Base-by-base conservation (phyloP, 495 filamentous ascomycete genomes). In the Delitschia confertaspora region DNA sequence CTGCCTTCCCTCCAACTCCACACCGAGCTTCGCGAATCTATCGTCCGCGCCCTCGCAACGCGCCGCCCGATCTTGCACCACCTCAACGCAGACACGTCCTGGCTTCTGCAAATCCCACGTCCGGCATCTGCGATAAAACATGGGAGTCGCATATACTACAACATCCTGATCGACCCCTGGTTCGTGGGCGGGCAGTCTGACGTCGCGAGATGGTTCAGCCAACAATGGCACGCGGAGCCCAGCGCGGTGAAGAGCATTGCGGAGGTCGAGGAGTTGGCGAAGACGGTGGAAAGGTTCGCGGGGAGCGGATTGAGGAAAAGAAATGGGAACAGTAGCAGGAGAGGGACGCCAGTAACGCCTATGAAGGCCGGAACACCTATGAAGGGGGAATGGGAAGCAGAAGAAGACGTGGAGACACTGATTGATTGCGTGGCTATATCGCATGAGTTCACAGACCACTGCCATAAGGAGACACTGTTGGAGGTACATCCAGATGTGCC, bases 401-500 rank as follows among this genome's bases (percentile, higher is more conserved):
- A 24, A 17, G 32, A 10, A 11, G 49, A 53, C 8, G 24, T 40
- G 9, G 11, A 53, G 32, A 49, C 48, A 7, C 56, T 52, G 22
- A 65, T 76, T 26, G 73, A 77, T 51, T 61, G 54, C 6, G 68
- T 75, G 0, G 57, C 63, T 30, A 61, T 76, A 22, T 65, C 56
- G 20, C 72, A 76, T 50, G 73, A 79, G 53, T 77, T 76, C 39
- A 75, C 72, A 6, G 72, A 77, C 55, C 74, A 77, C 57, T 75
- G 71, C 52, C 73, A 77, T 45, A 58, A 67, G 41, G 57, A 64
- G 6, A 78, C 73, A 19, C 62, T 77, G 7, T 52, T 68, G 32
- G 64, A 74, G 38, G 50, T 76, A 9, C 45, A 66, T n/a, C 33
- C 56, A 5, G 45, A 60, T 26, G 65, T 70, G 5, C 73, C 73